Base-by-base conservation (phyloP, 495 filamentous ascomycete species). In the Penicillium pancosmium region DNA sequence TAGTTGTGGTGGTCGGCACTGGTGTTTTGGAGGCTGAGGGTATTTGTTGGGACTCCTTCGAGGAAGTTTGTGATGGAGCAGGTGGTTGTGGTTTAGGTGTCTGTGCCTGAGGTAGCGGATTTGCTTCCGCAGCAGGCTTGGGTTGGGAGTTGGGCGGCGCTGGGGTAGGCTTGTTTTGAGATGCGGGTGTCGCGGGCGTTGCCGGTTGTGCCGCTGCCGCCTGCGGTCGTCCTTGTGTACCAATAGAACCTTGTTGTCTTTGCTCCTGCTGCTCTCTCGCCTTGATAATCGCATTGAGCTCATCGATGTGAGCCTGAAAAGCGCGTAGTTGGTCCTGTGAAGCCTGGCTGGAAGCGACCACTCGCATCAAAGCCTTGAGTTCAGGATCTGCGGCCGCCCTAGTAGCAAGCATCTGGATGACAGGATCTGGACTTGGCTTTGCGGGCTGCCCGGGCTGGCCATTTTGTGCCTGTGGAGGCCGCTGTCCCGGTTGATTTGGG, bases 301-400 rank as follows among this genome's bases (percentile, higher is more conserved):
- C 88, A 66, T 97, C 91, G 59, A 99, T 98, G 54, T 98, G 93
- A 49, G 81, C 78, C 69, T 99, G 95, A 67, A 99, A 99, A 57
- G 86, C 83, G 56, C 88, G 88, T 13, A 99, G 80, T 63, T 98
- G 91, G 34, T 88, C 82, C 51, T 85, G 84, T 3, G 84, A 83
- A 3, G 95, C 95, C 56, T 91, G 86, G 19, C 92, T 94, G 23
- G 89, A 87, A 5, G 95, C 95, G 9, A 99, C 95, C 12, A 93
- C 86, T 65, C 91, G 89, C 95, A 99, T 99, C 11, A 99, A 81
- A n/a, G 87, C 86, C 64, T 97, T 93, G n/a, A 99, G 79, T 49
- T 92, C 84, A 2, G 89, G 87, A 68, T 99, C 90, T 16, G 88
- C 86, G 1, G 90, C 89, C 15, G 95, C 95, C 63, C 86, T 84